phyloP scores from a whole-genome alignment of 345 rosid genomes.

The Erysimum cheiranthoides region DNA sequence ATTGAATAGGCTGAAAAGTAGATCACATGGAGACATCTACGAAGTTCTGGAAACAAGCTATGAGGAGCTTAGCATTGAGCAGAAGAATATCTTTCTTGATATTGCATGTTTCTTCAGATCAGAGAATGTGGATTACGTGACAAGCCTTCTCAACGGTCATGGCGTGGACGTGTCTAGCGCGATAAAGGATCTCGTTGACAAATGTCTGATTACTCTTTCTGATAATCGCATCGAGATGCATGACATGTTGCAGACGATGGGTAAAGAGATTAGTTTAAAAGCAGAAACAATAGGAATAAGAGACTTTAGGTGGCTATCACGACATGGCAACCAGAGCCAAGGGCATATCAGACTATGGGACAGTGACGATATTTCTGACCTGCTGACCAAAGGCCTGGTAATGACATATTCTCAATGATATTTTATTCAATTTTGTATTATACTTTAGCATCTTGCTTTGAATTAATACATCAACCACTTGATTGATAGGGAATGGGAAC shows the following conservation, averaged over 20 bases:
- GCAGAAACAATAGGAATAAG: constrained; percentile 25
- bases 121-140: constrained; percentile 15
- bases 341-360: constrained; percentile 43
- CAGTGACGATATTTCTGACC: constrained; percentile 32
- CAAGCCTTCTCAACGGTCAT: constrained; percentile 32
- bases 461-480: constrained; percentile 8
- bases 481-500: constrained; percentile 45
- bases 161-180: constrained; percentile 35
- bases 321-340: constrained; percentile 21
- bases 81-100: constrained; percentile 52
- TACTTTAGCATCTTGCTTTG: neutral
- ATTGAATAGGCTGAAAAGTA: constrained; percentile 33
- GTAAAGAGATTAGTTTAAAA: constrained; percentile 43
- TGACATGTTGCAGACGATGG: constrained; percentile 55
- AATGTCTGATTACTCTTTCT: constrained; percentile 44
- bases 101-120: constrained; percentile 56
- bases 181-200: constrained; percentile 45
- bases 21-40: constrained; percentile 39
- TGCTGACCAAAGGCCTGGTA: constrained; percentile 39
- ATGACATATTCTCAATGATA: constrained; percentile 4
- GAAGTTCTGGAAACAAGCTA: constrained; percentile 48
- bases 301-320: constrained; percentile 22
- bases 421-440: neutral
- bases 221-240: constrained; percentile 44
- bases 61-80: constrained; percentile 46